Evolutionary conservation across 495 filamentous ascomycete species (phyloP).

Genomic region (Penicillium longicatenatum): DNA sequence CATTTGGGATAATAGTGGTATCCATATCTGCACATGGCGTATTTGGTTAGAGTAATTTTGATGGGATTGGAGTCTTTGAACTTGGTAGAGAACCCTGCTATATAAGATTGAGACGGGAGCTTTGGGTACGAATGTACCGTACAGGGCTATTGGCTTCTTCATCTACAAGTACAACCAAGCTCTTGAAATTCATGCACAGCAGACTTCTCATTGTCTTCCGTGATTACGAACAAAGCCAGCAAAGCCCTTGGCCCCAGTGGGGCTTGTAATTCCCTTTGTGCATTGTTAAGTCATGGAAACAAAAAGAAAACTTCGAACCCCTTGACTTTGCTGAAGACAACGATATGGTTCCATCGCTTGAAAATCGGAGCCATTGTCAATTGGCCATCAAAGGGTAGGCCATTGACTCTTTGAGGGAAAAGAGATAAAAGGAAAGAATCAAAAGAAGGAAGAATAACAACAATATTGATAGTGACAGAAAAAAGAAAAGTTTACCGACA

Average conservation of each 20-base stretch:
- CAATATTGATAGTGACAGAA: too few relatives aligned
- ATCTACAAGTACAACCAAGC: not conserved
- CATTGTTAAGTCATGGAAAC: not conserved
- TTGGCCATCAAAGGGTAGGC: too few relatives aligned
- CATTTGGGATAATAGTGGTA: slow-evolving; percentile 33
- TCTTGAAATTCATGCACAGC: not conserved
- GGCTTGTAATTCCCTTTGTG: not conserved
- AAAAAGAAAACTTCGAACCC: not conserved
- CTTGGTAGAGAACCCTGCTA: not conserved
- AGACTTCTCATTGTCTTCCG: not conserved
- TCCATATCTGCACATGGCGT: slow-evolving; percentile 30
- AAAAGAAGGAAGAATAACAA: too few relatives aligned
- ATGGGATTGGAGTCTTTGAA: not conserved
- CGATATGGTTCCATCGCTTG: too few relatives aligned
- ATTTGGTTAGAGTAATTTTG: not conserved
- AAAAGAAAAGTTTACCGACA: too few relatives aligned
- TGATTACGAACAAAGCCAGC: not conserved
- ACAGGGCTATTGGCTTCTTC: not conserved
- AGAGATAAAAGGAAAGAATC: too few relatives aligned
- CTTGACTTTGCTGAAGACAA: not conserved
- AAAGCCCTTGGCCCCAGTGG: too few relatives aligned
- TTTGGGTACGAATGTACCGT: not conserved
- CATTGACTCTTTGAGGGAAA: too few relatives aligned
- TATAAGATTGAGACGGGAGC: not conserved
- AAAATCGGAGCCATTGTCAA: too few relatives aligned